phyloP scores from a whole-genome alignment of 2,329 filamentous ascomycete species.

The Aspergillus candidus region DNA sequence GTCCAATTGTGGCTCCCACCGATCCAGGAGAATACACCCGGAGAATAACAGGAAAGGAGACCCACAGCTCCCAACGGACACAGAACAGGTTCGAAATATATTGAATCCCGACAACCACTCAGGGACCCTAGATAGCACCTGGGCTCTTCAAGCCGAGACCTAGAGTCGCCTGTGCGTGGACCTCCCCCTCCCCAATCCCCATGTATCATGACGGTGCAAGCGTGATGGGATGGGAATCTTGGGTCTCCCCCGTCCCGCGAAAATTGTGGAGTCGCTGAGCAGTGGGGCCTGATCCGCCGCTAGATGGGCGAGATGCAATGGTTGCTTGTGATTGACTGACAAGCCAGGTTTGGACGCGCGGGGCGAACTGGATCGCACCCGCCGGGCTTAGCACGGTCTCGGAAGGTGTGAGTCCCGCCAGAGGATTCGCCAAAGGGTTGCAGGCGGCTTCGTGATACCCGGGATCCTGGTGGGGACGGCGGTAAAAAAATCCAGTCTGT shows the following conservation, averaged over 20 bases:
- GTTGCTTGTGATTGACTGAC: conserved; percentile 13
- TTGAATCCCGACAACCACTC: background rate
- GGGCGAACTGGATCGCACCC: conserved; percentile 10
- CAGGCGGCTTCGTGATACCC: conserved; percentile 13
- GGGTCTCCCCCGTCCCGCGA: background rate
- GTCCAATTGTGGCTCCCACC: conserved; percentile 5
- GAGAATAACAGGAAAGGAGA: background rate
- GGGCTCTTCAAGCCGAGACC: too few species aligned
- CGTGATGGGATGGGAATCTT: conserved; percentile 1
- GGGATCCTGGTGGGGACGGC: conserved; percentile 14
- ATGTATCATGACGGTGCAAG: too few species aligned
- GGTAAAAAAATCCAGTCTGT: conserved; percentile 12
- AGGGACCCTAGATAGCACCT: too few species aligned
- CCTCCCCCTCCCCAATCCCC: too few species aligned
- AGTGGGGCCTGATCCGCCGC: conserved; percentile 23
- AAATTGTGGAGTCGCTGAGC: conserved; percentile 17
- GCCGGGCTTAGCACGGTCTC: conserved; percentile 11
- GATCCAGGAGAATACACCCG: background rate
- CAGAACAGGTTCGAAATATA: background rate
- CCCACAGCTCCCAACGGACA: conserved; percentile 6
- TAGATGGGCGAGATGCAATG: conserved; percentile 14
- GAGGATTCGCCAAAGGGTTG: conserved; percentile 13
- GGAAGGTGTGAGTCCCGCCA: conserved; percentile 4
- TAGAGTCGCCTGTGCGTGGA: too few species aligned
- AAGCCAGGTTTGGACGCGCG: conserved; percentile 10